Conservation (phyloP, 352 stramenopile species). For the Globisporangium sylvaticum region DNA sequence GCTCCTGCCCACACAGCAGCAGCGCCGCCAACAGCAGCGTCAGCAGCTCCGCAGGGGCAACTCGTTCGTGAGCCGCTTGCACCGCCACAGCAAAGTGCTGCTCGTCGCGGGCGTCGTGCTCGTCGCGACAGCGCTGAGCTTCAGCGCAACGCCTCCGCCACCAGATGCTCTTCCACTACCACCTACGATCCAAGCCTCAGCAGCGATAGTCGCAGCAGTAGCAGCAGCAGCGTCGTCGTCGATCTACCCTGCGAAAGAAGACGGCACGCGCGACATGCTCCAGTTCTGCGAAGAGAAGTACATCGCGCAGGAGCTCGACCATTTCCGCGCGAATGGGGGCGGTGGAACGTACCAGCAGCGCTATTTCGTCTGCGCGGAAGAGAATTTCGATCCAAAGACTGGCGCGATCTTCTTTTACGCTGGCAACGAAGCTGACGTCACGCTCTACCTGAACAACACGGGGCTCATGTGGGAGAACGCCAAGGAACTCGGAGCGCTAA, state of each 20-base stretch:
- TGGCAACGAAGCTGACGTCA: neutral
- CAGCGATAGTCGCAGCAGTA: too few relatives aligned
- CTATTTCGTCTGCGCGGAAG: constrained; percentile 78
- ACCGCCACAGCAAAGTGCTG: constrained; percentile 1
- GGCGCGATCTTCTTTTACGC: neutral
- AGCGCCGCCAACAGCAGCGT: neutral
- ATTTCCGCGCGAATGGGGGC: constrained; percentile 51
- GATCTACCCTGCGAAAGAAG: constrained; percentile 5
- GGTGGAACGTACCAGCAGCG: constrained; percentile 68
- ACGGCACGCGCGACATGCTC: constrained; percentile 42
- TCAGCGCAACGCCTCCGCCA: neutral
- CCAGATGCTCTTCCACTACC: neutral
- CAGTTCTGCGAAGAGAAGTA: constrained; percentile 62
- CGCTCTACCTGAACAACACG: neutral
- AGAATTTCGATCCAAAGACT: constrained; percentile 9
- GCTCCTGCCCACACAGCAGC: neutral
- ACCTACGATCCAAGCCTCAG: neutral
- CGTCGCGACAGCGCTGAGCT: neutral
- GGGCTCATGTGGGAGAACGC: constrained; percentile 1
- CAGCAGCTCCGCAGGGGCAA: neutral
- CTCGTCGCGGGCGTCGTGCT: neutral
- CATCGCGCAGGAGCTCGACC: constrained; percentile 72
- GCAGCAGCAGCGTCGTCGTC: neutral
- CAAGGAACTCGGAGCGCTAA: constrained; percentile 22
- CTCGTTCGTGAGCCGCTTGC: constrained; percentile 1